Percentiles rank a stretch among this genome's conserved stretches.
These are phyloP conservation scores for Cryphonectria carpinicola DNA, from an alignment of 2,329 filamentous ascomycete genomes.

Conservation along the genomic window DNA sequence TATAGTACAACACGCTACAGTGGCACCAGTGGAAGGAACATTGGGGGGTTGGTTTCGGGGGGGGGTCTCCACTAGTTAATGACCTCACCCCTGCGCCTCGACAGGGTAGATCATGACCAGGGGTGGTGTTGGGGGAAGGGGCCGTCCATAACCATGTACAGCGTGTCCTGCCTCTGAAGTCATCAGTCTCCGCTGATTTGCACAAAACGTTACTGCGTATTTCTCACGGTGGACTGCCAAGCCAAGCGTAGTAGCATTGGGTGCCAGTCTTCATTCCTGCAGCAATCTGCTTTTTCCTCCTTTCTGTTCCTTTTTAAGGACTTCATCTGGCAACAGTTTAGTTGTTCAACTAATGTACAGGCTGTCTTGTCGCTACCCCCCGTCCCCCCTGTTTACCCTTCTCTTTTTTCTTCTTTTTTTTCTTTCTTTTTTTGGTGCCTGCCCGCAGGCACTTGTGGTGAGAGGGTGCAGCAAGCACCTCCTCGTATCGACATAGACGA, in stretches of 20 bases:
- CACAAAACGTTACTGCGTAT: conserved; percentile 5
- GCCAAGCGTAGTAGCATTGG: background rate
- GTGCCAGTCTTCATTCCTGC: conserved; percentile 3
- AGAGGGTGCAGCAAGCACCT: background rate
- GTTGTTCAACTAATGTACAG: background rate
- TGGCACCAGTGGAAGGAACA: no score
- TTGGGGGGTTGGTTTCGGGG: background rate
- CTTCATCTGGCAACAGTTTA: background rate
- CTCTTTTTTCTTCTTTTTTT: background rate
- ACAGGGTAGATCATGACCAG: background rate
- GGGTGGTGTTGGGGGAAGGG: background rate
- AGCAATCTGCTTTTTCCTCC: background rate
- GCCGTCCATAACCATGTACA: background rate
- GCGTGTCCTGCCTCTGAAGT: background rate
- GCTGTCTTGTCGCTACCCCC: background rate
- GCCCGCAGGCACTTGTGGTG: background rate
- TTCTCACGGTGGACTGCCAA: conserved; percentile 3
- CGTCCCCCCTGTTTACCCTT: no score
- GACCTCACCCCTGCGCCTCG: background rate
- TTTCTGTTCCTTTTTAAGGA: background rate
- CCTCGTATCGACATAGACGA: background rate
- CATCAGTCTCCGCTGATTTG: conserved; percentile 3
- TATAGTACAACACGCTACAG: no score
- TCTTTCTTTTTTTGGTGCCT: background rate
- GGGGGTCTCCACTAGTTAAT: background rate